phyloP scores from a whole-genome alignment of 2,329 filamentous ascomycete species.

The Trichoderma cornu-damae region DNA sequence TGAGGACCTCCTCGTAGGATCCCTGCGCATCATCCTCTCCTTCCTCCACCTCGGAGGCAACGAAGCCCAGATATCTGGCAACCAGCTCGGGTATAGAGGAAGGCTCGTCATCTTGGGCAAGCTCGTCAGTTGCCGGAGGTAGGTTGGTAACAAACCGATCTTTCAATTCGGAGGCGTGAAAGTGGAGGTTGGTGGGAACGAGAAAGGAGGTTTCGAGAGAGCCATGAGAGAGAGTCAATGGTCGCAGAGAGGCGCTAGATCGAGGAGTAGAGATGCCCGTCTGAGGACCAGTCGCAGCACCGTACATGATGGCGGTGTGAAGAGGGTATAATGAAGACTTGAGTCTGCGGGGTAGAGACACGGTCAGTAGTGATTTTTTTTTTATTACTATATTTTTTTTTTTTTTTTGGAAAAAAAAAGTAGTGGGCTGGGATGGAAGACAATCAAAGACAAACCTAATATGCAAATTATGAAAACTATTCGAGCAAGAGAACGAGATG shows the following conservation, averaged over 20 bases:
- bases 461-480: conserved; percentile 11
- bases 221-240: conserved; percentile 85
- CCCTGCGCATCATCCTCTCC: conserved; percentile 85
- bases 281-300: conserved; percentile 74
- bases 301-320: conserved; percentile 66
- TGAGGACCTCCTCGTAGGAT: conserved; percentile 87
- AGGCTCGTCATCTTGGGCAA: conserved; percentile 98
- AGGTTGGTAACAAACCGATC: conserved; percentile 81
- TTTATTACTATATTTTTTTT: not conserved
- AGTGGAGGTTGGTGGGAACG: conserved; percentile 91
- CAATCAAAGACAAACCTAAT: not conserved
- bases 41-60: conserved; percentile 83
- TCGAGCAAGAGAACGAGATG: conserved; percentile 5
- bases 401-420: too few species aligned
- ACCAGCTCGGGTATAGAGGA: conserved; percentile 91
- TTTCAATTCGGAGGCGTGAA: conserved; percentile 90
- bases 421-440: not conserved
- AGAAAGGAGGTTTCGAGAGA: conserved; percentile 95
- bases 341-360: conserved; percentile 15
- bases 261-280: conserved; percentile 96
- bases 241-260: conserved; percentile 86
- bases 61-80: conserved; percentile 85
- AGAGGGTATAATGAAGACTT: conserved; percentile 16
- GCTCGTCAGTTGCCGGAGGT: conserved; percentile 88
- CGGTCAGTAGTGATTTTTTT: conserved; percentile 1